A percentile compares a stretch with the other conserved stretches of the same genome.
Evolutionary conservation across 495 filamentous ascomycete species (phyloP).

Genomic region (Symbiotaphrina buchneri): DNA sequence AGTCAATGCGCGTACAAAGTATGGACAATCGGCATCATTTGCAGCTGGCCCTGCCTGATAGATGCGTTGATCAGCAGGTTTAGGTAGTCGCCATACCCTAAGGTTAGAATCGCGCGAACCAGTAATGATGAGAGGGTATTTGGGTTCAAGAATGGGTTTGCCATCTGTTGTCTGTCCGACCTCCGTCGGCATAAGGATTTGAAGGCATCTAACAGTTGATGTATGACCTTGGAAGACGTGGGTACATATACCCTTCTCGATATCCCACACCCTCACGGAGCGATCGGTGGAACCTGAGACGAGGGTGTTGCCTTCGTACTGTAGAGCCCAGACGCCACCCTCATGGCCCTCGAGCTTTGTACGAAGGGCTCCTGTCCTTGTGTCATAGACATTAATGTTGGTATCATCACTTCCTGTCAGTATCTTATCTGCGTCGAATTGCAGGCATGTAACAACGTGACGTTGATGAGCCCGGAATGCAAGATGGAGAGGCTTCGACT

Average conservation of each 20-base stretch:
- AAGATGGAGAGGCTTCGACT: conserved; percentile 75
- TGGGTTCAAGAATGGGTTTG: conserved; percentile 68
- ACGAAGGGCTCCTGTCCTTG: conserved; percentile 71
- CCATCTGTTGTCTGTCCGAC: conserved; percentile 51
- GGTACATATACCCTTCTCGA: conserved; percentile 70
- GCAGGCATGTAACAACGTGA: conserved; percentile 92
- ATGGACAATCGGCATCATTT: conserved; percentile 74
- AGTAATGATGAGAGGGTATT: conserved; percentile 86
- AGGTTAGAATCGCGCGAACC: conserved; percentile 89
- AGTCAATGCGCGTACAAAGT: conserved; percentile 69
- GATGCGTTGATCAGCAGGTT: conserved; percentile 46
- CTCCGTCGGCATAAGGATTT: conserved; percentile 75
- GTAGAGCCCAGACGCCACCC: conserved; percentile 92
- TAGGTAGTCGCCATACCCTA: conserved; percentile 89
- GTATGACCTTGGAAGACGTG: conserved; percentile 96
- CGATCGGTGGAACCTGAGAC: conserved; percentile 95
- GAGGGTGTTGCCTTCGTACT: conserved; percentile 84
- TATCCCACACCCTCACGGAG: conserved; percentile 94
- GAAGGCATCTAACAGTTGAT: conserved; percentile 86
- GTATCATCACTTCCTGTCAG: conserved; percentile 95
- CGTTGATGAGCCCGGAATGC: conserved; percentile 89
- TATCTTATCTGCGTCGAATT: conserved; percentile 96
- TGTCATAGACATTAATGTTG: conserved; percentile 96
- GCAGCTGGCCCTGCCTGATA: conserved; percentile 52
- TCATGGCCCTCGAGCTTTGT: conserved; percentile 80